Conservation (phyloP, 2,329 filamentous ascomycete species). For the Neurospora sp. region DNA sequence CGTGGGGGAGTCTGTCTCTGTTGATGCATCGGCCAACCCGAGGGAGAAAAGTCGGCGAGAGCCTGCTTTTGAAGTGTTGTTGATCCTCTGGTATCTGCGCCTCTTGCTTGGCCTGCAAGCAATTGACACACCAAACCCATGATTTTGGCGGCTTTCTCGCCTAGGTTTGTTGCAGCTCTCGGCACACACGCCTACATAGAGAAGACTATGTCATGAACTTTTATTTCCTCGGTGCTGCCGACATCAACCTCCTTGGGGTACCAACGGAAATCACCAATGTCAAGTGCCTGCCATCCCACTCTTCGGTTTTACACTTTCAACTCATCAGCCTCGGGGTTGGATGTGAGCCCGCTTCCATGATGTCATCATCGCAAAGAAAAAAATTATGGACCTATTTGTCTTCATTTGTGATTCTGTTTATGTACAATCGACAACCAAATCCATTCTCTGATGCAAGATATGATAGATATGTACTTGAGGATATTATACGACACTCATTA, state of each 20-base stretch:
- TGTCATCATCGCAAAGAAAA: too few relatives aligned
- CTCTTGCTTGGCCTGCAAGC: neutral
- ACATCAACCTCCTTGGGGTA: neutral
- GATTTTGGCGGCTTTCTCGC: neutral
- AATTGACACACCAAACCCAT: neutral
- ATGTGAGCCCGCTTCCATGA: too few relatives aligned
- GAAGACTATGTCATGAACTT: neutral
- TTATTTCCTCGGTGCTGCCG: neutral
- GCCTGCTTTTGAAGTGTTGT: neutral
- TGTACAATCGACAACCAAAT: too few relatives aligned
- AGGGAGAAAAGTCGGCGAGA: neutral
- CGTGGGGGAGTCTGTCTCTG: neutral
- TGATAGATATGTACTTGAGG: neutral
- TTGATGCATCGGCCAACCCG: neutral
- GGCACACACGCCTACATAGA: neutral
- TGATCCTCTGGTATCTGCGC: neutral
- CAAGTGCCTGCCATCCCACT: too few relatives aligned
- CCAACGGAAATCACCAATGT: too few relatives aligned
- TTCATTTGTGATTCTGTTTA: too few relatives aligned
- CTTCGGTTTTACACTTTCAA: too few relatives aligned
- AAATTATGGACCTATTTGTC: too few relatives aligned
- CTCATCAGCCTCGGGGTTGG: too few relatives aligned
- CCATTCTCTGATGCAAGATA: too few relatives aligned
- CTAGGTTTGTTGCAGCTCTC: neutral
- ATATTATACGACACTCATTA: too few relatives aligned